A percentile compares a stretch with the other conserved stretches of the same genome.
Evolutionary conservation across 305 asterid species (phyloP).

Genomic region (Fraxinus sp.): DNA sequence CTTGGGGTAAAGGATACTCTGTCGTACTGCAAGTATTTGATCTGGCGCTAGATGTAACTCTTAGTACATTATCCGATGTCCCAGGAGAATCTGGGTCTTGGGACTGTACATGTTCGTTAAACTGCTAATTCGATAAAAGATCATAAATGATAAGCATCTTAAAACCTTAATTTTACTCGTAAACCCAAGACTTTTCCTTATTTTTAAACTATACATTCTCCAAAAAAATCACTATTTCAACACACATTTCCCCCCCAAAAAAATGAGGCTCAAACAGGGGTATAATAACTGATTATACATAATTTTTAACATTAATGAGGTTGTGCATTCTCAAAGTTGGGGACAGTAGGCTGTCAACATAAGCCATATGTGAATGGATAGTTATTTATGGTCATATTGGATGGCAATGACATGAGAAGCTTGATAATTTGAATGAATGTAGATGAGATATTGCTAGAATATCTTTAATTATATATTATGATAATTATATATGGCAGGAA

Average conservation of each 20-base stretch:
- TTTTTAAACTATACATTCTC: no score
- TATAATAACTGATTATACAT: neutral
- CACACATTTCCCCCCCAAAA: no score
- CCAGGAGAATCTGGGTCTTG: neutral
- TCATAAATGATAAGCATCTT: constrained; percentile 1
- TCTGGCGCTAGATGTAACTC: neutral
- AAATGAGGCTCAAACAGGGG: no score
- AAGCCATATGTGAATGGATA: neutral
- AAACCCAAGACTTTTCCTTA: no score
- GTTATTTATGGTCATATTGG: neutral
- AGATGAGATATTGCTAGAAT: neutral
- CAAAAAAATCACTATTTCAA: no score
- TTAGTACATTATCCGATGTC: neutral
- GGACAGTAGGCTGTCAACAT: neutral
- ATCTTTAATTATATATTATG: neutral
- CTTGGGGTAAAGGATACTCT: neutral
- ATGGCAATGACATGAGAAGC: neutral
- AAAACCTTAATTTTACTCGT: neutral
- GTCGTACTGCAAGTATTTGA: neutral
- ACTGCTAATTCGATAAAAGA: neutral
- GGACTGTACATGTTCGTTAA: neutral
- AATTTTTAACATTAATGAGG: neutral
- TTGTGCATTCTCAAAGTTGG: neutral
- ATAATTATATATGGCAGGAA: neutral
- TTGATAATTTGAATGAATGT: neutral